A percentile compares a stretch with the other conserved stretches of the same genome.
Evolutionary conservation across 108 stramenopile species (phyloP).

Genomic region (Nitzschia inconspicua): DNA sequence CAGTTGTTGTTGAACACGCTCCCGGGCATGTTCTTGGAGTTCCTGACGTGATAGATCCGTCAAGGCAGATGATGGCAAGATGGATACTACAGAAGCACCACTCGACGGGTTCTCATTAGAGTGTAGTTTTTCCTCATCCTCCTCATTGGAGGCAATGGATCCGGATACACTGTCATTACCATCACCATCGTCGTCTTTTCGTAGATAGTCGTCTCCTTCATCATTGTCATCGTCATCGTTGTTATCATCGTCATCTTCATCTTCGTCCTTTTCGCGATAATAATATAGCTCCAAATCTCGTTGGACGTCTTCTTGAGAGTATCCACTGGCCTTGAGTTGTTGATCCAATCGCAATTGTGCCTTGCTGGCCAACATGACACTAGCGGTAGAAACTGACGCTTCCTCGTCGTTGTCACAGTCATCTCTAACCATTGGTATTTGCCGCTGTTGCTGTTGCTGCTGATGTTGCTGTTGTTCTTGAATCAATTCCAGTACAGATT

Average conservation of each 20-base stretch:
- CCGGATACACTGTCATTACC: conserved; percentile 36
- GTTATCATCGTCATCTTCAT: conserved; percentile 14
- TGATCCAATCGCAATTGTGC: conserved; percentile 70
- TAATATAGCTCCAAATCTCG: conserved; percentile 76
- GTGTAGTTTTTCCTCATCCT: no score
- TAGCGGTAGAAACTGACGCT: background rate
- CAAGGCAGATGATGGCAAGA: conserved; percentile 3
- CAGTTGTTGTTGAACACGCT: conserved; percentile 68
- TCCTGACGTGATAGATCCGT: conserved; percentile 35
- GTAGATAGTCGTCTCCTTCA: conserved; percentile 41
- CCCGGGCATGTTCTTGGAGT: conserved; percentile 63
- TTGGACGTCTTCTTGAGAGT: conserved; percentile 60
- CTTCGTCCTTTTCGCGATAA: conserved; percentile 32
- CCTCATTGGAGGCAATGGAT: no score
- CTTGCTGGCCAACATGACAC: conserved; percentile 32
- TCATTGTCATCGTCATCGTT: conserved; percentile 47
- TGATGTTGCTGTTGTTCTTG: conserved; percentile 5
- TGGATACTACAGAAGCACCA: background rate
- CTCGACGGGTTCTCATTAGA: conserved; percentile 19
- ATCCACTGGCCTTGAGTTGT: conserved; percentile 78
- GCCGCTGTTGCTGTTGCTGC: conserved; percentile 29
- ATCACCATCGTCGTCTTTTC: conserved; percentile 23
- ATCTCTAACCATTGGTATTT: conserved; percentile 4
- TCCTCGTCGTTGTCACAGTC: conserved; percentile 1
- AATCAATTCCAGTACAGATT: conserved; percentile 33